phyloP scores from a whole-genome alignment of 192 early-diverging fungal genomes.

The Coemansia sp. region DNA sequence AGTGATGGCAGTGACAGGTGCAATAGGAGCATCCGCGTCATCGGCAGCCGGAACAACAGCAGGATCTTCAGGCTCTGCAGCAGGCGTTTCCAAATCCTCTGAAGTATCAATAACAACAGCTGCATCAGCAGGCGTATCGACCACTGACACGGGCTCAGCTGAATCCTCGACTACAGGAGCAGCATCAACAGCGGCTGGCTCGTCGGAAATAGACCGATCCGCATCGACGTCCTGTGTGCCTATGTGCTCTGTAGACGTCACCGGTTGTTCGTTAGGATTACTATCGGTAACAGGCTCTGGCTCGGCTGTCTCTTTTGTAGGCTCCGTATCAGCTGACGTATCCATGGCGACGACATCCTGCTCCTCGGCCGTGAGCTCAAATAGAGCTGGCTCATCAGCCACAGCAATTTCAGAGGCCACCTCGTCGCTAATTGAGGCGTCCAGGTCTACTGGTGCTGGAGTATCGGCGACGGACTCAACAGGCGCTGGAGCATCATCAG shows the following conservation, averaged over 20 bases:
- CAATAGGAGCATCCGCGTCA: not conserved
- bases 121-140: not conserved
- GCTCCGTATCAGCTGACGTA: not conserved
- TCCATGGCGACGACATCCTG: not conserved
- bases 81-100: not conserved
- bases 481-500: not conserved
- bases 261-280: not conserved
- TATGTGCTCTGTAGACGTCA: not conserved
- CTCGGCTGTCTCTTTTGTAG: not conserved
- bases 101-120: not conserved
- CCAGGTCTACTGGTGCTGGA: not conserved
- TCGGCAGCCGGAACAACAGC: not conserved
- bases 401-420: not conserved
- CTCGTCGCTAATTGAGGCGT: not conserved
- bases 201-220: not conserved
- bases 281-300: not conserved
- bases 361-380: not conserved
- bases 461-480: not conserved
- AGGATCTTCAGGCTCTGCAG: not conserved
- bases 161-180: not conserved
- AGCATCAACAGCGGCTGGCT: not conserved
- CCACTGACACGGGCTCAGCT: not conserved
- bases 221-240: not conserved
- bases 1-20: too few species aligned
- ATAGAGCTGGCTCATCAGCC: not conserved